Percentiles rank a stretch among this genome's conserved stretches.
Conservation (phyloP, 163 green algal genomes). For the Picocystis sp. region DNA sequence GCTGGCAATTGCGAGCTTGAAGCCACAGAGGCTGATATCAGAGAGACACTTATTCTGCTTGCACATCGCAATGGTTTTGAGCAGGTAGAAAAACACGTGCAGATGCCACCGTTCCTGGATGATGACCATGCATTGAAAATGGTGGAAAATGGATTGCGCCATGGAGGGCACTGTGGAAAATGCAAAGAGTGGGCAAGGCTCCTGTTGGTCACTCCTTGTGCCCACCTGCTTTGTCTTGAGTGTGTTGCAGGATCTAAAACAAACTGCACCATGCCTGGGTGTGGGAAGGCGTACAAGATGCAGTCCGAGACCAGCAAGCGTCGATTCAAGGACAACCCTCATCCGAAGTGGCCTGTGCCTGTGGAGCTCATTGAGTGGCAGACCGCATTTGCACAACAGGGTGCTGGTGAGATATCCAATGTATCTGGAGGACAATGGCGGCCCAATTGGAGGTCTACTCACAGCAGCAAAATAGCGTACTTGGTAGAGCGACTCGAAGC, state of each 20-base stretch:
- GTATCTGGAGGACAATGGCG: conserved; percentile 46
- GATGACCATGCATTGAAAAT: conserved; percentile 13
- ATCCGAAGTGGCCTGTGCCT: conserved; percentile 66
- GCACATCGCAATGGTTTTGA: conserved; percentile 3
- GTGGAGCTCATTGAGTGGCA: conserved; percentile 88
- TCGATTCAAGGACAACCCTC: conserved; percentile 34
- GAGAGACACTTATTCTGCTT: conserved; percentile 67
- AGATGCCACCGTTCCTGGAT: neutral
- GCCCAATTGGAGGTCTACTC: conserved; percentile 37
- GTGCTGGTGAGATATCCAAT: conserved; percentile 25
- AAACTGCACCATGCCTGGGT: neutral
- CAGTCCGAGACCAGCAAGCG: conserved; percentile 43
- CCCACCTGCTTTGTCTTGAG: conserved; percentile 62
- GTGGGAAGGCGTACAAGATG: conserved; percentile 19
- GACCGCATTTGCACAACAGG: conserved; percentile 57
- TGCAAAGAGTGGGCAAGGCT: conserved; percentile 30
- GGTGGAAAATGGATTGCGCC: conserved; percentile 36
- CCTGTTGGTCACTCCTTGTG: conserved; percentile 68
- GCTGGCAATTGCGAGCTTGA: conserved; percentile 43
- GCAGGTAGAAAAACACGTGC: neutral
- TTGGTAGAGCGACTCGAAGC: conserved; percentile 45
- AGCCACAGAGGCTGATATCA: conserved; percentile 14
- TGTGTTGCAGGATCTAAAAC: conserved; percentile 25
- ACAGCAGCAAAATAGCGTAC: conserved; percentile 39
- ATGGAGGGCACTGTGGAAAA: conserved; percentile 31